Evolutionary conservation across 441 rosid species (phyloP), one percentile per base, ranked within the genome.

Genomic region (Adansonia gregorii): DNA sequence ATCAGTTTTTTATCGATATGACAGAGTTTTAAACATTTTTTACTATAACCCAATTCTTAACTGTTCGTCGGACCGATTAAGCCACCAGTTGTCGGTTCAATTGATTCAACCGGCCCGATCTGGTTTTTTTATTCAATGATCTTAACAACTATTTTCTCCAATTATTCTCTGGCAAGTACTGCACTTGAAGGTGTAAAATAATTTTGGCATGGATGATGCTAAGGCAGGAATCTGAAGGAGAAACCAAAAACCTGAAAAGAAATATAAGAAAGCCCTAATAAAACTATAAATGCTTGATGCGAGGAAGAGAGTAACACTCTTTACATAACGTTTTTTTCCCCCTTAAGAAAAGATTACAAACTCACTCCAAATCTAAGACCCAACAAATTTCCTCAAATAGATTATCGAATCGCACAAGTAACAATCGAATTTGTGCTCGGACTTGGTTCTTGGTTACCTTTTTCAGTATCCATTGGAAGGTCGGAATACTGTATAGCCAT

Each of bases 401-500:
- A 82, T 80, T 74, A 75, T 72, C 80, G 67, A 78, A 55, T 70
- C 74, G 73, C 78, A 67, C 24, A 67, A 45, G 59, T 22, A 64
- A 76, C 73, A 83, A 59, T 0, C 43, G 8, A 20, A 69, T 67
- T 83, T 8, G 24, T 0, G 48, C 76, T 73, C 56, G 39, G 17
- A 48, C 55, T 46, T 79, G 67, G 22, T 73, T 8, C 41, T 43
- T 11, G 20, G 12, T 45, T 39, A 19, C 59, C 55, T 75, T 80
- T 83, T 83, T 90, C 90, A 95, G 73, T 85, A 92, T 58, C 97
- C 93, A 43, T 86, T 91, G 35, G 94, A 90, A 65, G 97, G 97
- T 82, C 90, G 87, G 85, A 82, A 93, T 69, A 85, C 88, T 14
- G 91, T 78, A 75, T 89, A 90, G 46, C 97, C 88, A 64, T 89